These are phyloP conservation scores for Candida pseudoglaebosa DNA, from an alignment of 805 yeast genomes.

Conservation along the genomic window DNA sequence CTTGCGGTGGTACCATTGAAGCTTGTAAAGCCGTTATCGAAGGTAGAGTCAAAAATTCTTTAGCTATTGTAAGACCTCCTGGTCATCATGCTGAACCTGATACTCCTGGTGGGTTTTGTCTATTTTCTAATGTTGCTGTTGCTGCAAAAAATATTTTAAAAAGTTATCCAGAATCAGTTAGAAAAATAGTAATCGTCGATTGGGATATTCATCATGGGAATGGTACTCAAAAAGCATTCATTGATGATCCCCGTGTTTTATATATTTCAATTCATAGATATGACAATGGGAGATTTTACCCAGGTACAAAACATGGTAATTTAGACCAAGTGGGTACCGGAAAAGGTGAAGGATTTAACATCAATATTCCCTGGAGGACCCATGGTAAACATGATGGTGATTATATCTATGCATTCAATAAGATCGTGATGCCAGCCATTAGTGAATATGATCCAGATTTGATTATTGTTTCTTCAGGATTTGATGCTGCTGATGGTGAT, in stretches of 20 bases:
- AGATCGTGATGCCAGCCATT: constrained; percentile 82
- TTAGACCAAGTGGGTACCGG: constrained; percentile 82
- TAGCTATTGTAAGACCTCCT: constrained; percentile 97
- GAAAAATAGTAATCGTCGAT: constrained; percentile 79
- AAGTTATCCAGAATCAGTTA: constrained; percentile 82
- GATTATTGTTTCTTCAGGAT: constrained; percentile 90
- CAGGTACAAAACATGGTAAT: constrained; percentile 86
- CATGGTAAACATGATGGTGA: constrained; percentile 96
- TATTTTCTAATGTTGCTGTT: constrained; percentile 94
- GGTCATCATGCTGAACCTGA: constrained; percentile 99
- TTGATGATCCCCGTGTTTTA: constrained; percentile 82
- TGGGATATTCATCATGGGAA: constrained; percentile 99
- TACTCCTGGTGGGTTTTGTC: constrained; percentile 93
- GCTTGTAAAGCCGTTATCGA: constrained; percentile 95
- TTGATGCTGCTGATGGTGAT: constrained; percentile 99
- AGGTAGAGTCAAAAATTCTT: constrained; percentile 82
- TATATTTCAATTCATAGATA: constrained; percentile 91
- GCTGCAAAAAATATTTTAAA: constrained; percentile 85
- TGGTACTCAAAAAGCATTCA: constrained; percentile 93
- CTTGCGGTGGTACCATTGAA: constrained; percentile 97
- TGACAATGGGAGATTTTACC: constrained; percentile 89
- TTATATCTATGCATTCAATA: constrained; percentile 85
- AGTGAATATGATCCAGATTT: constrained; percentile 89
- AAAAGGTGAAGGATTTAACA: constrained; percentile 78
- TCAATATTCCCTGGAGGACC: constrained; percentile 91